phyloP scores from a whole-genome alignment of 192 early-diverging fungal species.

The Linnemannia elongata region DNA sequence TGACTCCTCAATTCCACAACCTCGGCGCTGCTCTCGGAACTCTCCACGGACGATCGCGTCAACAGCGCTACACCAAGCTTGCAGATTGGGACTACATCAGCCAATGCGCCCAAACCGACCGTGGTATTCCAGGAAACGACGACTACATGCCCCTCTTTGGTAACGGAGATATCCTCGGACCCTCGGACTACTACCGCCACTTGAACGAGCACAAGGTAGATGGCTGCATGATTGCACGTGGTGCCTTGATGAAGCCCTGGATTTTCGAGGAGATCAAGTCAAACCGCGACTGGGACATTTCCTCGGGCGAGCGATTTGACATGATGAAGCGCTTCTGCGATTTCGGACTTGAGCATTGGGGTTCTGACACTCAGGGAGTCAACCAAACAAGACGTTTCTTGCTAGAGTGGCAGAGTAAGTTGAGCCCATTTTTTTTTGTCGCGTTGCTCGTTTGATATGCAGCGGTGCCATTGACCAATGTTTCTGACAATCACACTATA shows the following conservation, averaged over 20 bases:
- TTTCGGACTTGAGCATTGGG: conserved; percentile 97
- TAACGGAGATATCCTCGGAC: conserved; percentile 88
- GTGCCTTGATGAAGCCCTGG: conserved; percentile 92
- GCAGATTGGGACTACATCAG: conserved; percentile 96
- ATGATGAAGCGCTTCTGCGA: conserved; percentile 85
- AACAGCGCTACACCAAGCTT: conserved; percentile 91
- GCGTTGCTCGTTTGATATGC: not conserved
- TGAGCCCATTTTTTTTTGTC: not conserved
- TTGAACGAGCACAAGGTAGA: conserved; percentile 76
- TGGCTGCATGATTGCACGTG: conserved; percentile 94
- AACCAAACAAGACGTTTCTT: conserved; percentile 85
- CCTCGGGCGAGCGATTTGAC: conserved; percentile 89
- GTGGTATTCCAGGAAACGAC: conserved; percentile 70
- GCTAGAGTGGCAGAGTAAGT: conserved; percentile 85
- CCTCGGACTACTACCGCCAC: conserved; percentile 84
- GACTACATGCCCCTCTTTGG: conserved; percentile 61
- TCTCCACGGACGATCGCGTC: conserved; percentile 91
- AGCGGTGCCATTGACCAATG: not conserved
- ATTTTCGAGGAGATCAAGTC: conserved; percentile 95
- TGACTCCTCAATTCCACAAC: conserved; percentile 77
- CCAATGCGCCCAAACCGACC: conserved; percentile 60
- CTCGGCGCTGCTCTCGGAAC: conserved; percentile 61
- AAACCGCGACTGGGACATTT: conserved; percentile 91
- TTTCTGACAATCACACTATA: conserved; percentile 63
- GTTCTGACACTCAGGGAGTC: conserved; percentile 89